Conservation (phyloP, 208 protist genomes). For the Crithidia fasciculata region DNA sequence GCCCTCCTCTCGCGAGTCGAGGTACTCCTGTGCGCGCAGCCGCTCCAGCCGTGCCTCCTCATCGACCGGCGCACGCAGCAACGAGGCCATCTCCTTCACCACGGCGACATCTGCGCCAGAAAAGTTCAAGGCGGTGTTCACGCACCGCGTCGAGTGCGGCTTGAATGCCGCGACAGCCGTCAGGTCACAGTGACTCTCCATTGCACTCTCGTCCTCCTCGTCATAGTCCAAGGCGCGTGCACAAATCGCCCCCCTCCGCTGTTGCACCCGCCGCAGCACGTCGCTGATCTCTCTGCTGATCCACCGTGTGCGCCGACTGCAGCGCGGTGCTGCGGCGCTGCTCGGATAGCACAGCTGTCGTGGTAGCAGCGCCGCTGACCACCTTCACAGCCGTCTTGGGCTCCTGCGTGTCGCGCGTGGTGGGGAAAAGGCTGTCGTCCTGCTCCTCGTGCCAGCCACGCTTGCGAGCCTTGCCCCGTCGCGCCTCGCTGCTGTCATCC, state of each 20-base stretch:
- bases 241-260: background rate
- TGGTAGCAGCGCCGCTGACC: background rate
- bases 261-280: background rate
- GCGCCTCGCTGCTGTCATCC: background rate
- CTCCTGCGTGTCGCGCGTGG: background rate
- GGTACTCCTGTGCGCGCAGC: conserved; percentile 14
- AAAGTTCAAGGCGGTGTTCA: conserved; percentile 34
- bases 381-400: background rate
- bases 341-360: conserved; percentile 11
- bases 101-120: conserved; percentile 34
- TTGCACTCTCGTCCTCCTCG: background rate
- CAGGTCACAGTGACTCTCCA: no score
- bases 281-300: background rate
- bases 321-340: background rate
- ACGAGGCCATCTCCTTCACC: conserved; percentile 35
- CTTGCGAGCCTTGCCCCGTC: background rate
- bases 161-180: no score
- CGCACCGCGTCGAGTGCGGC: background rate
- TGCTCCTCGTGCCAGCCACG: conserved; percentile 2
- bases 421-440: background rate
- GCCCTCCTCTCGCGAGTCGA: conserved; percentile 25
- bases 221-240: conserved; percentile 20
- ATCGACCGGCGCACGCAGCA: conserved; percentile 8
- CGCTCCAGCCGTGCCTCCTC: conserved; percentile 9
- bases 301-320: background rate